Conservation (phyloP, 139 green algal species). For the Chlamydomonas asymmetrica region DNA sequence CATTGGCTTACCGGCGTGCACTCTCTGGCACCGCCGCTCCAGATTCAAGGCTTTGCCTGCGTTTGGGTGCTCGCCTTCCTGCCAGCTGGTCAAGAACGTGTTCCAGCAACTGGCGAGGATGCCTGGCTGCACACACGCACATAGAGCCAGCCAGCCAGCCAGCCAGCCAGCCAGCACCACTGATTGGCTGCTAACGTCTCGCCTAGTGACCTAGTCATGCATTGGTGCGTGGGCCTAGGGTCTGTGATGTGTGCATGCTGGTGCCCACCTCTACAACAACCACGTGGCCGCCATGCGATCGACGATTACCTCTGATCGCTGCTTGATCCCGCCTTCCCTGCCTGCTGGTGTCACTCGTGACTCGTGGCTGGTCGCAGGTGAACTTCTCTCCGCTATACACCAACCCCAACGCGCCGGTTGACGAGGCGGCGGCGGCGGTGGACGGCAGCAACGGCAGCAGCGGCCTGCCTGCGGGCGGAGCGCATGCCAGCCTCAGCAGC, state of each 20-base stretch:
- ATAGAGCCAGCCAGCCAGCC: too few species aligned
- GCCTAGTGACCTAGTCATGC: not conserved
- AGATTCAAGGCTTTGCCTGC: too few species aligned
- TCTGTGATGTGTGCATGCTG: not conserved
- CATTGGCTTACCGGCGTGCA: too few species aligned
- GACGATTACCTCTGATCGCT: too few species aligned
- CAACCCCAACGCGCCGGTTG: conserved; percentile 11
- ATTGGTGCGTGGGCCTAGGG: not conserved
- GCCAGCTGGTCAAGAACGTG: too few species aligned
- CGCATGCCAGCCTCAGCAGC: too few species aligned
- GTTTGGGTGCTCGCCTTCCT: too few species aligned
- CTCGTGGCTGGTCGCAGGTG: conserved; percentile 15
- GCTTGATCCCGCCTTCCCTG: not conserved
- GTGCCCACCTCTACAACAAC: not conserved
- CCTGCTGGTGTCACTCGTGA: conserved; percentile 1
- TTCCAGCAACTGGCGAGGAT: too few species aligned
- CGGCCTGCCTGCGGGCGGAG: not conserved
- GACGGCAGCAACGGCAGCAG: not conserved
- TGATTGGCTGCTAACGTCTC: not conserved
- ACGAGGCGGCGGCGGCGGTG: conserved; percentile 13
- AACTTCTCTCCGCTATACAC: conserved; percentile 46
- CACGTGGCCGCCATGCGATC: too few species aligned
- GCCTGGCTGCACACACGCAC: too few species aligned
- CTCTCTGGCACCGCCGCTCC: too few species aligned
- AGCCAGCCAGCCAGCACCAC: too few species aligned